Evolutionary conservation across 2,329 filamentous ascomycete species (phyloP), one percentile per base, ranked within the genome.

Genomic region (Paracorniculantispora psalliotae): DNA sequence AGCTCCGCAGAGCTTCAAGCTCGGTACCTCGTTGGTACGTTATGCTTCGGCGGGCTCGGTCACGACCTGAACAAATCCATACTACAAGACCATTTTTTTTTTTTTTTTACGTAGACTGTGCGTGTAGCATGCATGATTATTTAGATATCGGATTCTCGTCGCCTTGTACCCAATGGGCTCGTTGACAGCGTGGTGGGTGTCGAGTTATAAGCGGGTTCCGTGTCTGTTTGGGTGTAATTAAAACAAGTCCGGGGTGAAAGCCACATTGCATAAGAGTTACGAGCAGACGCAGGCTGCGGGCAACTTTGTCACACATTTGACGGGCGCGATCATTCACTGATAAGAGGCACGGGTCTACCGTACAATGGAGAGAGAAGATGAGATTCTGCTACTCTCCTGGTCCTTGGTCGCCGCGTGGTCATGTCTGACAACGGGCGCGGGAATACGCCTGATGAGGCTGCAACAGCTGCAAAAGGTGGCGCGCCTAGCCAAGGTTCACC

Each of bases 381-480:
- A 30, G 39, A 7, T 2, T 19, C 12, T 25, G 25, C 15, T 33
- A 4, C 26, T n/a, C n/a, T 54, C 25, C 4, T 26, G n/a, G 52
- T 55, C 19, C 52, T 26, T 17, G 39, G 19, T 46, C 26, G 39
- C 26, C 39, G 28, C 26, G 39, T 46, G 52, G 46, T 12, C 26
- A 51, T 19, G 33, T 39, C 21, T 51, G 39, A 54, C 51, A n/a
- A n/a, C n/a, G n/a, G 28, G 51, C 26, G 51, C 26, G 39, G 51
- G 51, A 53, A 53, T 33, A 44, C 39, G 39, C 26, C n/a, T 44
- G 51, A 54, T 54, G 51, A 54, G 39, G 39, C 51, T 54, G 39
- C 19, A 19, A 12, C 6, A 33, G 33, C 12, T 4, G 3, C 10
- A 37, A 37, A 37, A 35, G n/a, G 48, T 50, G 48, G 35, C 37